phyloP scores from a whole-genome alignment of 1,284 basidiomycete genomes.

The Fistulina hepatica region DNA sequence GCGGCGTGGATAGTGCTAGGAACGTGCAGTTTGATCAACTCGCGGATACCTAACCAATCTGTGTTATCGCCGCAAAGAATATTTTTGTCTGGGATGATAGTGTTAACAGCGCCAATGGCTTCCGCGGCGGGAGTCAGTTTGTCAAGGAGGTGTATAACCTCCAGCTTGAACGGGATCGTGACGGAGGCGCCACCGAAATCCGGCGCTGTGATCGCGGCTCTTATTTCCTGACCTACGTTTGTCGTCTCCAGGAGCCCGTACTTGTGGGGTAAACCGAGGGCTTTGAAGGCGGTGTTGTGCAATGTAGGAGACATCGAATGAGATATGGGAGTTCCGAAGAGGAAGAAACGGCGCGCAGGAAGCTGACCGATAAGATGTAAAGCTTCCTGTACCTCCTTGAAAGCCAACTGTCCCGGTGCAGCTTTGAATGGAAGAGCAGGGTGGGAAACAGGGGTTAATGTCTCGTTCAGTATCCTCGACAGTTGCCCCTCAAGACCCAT shows the following conservation, averaged over 20 bases:
- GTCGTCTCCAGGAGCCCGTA: conserved; percentile 75
- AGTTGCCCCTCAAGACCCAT: conserved; percentile 87
- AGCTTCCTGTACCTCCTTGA: conserved; percentile 75
- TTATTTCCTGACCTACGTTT: conserved; percentile 56
- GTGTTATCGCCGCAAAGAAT: conserved; percentile 83
- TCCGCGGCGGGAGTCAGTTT: conserved; percentile 68
- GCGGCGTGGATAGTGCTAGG: conserved; percentile 35
- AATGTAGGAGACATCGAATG: conserved; percentile 89
- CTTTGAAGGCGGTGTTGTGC: conserved; percentile 83
- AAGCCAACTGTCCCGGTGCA: conserved; percentile 89
- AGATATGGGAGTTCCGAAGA: conserved; percentile 84
- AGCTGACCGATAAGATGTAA: conserved; percentile 74
- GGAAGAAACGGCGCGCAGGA: conserved; percentile 63
- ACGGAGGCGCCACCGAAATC: conserved; percentile 94
- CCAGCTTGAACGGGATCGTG: conserved; percentile 89
- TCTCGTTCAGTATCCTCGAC: conserved; percentile 78
- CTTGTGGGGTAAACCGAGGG: conserved; percentile 73
- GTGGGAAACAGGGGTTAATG: conserved; percentile 87
- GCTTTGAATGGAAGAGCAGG: conserved; percentile 73
- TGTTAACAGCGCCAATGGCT: conserved; percentile 88
- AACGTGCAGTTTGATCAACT: conserved; percentile 36
- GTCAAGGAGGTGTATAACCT: conserved; percentile 74
- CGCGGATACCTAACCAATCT: conserved; percentile 81
- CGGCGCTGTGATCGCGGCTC: conserved; percentile 47
- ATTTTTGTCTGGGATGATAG: conserved; percentile 60